These are phyloP conservation scores for Neobulgaria alba DNA, from an alignment of 2,329 filamentous ascomycete species.

Conservation along the genomic window DNA sequence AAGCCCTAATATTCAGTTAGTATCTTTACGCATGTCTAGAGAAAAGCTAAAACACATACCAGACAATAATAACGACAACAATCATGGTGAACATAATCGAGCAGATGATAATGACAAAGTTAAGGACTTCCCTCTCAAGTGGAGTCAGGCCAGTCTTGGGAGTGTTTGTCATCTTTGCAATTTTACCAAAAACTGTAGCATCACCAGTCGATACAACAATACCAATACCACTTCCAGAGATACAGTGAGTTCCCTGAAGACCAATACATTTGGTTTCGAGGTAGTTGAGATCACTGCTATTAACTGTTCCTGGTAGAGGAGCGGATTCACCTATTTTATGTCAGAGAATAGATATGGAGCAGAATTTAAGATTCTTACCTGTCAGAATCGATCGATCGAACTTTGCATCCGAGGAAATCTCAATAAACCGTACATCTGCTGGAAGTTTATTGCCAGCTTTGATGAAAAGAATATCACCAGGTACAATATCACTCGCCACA, in stretches of 20 bases:
- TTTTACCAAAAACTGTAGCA: slow-evolving; percentile 65
- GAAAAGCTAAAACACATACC: slow-evolving; percentile 35
- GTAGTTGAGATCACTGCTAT: slow-evolving; percentile 64
- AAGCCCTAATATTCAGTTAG: slow-evolving; percentile 37
- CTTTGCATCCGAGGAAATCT: slow-evolving; percentile 59
- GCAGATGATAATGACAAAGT: slow-evolving; percentile 65
- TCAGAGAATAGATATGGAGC: slow-evolving; percentile 1
- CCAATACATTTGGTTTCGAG: slow-evolving; percentile 70
- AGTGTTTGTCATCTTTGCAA: slow-evolving; percentile 62
- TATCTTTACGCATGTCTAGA: background rate
- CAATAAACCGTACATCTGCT: slow-evolving; percentile 62
- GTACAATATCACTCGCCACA: slow-evolving; percentile 54
- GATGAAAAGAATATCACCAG: slow-evolving; percentile 60
- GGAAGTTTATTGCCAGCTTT: slow-evolving; percentile 67
- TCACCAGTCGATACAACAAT: slow-evolving; percentile 66
- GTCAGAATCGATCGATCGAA: slow-evolving; percentile 69
- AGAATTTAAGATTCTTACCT: slow-evolving; percentile 32
- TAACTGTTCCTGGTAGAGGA: slow-evolving; percentile 52
- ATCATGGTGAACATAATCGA: slow-evolving; percentile 59
- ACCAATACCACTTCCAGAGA: slow-evolving; percentile 57
- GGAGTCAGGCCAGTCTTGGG: slow-evolving; percentile 60
- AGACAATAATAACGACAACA: slow-evolving; percentile 54
- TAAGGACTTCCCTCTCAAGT: slow-evolving; percentile 62
- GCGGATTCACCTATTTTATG: slow-evolving; percentile 48
- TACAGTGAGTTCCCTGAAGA: slow-evolving; percentile 71